Evolutionary conservation across 768 basidiomycete species (phyloP), one percentile per base, ranked within the genome.

Genomic region (Podaxis mareebaensis): DNA sequence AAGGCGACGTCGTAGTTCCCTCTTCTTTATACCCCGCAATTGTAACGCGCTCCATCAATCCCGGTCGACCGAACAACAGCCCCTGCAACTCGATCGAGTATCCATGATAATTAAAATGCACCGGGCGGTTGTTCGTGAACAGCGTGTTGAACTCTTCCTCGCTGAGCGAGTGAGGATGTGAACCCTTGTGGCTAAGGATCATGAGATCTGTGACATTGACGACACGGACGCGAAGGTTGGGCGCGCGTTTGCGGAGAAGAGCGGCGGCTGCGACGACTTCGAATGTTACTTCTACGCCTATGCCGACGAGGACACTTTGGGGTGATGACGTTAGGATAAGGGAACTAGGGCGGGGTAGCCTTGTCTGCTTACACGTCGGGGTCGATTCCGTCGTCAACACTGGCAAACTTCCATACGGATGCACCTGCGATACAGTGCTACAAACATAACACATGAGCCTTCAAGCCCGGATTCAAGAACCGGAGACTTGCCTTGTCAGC

Each of bases 171-270:
- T 94, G 93, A 7, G 93, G 93, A 71, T 95, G 93, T 11, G 81
- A 75, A 58, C 89, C 91, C n/a, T 71, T 72, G 4, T 82, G 78
- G 30, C 85, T 83, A 48, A 97, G 83, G 63, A 95, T 88, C 86
- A 97, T 90, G 51, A 96, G 79, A 69, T 96, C 94, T 1, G 92
- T 92, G 64, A 96, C 89, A 67, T 96, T 96, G 62, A 96, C 87
- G 61, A 96, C 91, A 20, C 92, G 87, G 6, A 93, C 88, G 40
- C 95, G 88, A 28, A 97, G 82, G 8, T 82, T 81, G 2, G 91
- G 87, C n/a, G 80, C 79, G 24, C 83, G 75, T 69, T 86, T 85
- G 68, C 89, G 88, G 26, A 96, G 84, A 22, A 95, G 81, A 2
- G 87, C 86, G 0, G 92, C 90, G 0, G 95, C 94, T 2, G 92